Base-by-base conservation (phyloP, 78 protist genomes). In the Tieghemostelium lacteum region DNA sequence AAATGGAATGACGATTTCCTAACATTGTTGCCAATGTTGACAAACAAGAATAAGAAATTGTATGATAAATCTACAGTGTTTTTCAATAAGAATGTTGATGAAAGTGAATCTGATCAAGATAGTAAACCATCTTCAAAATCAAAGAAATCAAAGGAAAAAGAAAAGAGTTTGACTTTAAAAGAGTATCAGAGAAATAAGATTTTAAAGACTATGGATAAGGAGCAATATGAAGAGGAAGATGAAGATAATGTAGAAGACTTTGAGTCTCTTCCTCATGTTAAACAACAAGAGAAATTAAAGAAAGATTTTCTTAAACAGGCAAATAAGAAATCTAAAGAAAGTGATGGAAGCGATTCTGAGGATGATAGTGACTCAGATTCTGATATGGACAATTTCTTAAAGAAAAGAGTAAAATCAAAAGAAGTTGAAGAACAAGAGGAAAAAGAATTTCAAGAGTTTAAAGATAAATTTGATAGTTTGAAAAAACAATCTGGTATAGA, bases 231-330 rank as follows among this genome's bases (percentile, higher is more conserved):
- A 40, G 76, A 66, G 22, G 50, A 72, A 2, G 66, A 83, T 16
- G 78, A 67, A 22, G 75, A 78, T 1, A 57, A 67, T 37, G 75
- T 50, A 19, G 72, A 37, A 0, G 60, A 60, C 33, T 83, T 69
- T 42, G 91, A 83, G 20, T 62, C 74, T 33, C 49, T 83, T 10
- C 58, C 91, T n/a, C 75, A 55, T 29, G 36, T n/a, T n/a, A 55
- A 57, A 60, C 64, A 83, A 57, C 73, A 83, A 58, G 91, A 52
- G n/a, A 31, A 83, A 39, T 69, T 83, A 40, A 83, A 83, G 78
- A 83, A 83, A 49, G 78, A 22, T n/a, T 83, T 83, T 50, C 36
- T 71, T 50, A 33, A 71, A 5, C 64, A 60, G 0, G 52, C 52
- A 14, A n/a, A n/a, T n/a, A n/a, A n/a, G n/a, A n/a, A n/a, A n/a